Base-by-base conservation (phyloP, 352 stramenopile genomes). In the Globisporangium okanoganense region DNA sequence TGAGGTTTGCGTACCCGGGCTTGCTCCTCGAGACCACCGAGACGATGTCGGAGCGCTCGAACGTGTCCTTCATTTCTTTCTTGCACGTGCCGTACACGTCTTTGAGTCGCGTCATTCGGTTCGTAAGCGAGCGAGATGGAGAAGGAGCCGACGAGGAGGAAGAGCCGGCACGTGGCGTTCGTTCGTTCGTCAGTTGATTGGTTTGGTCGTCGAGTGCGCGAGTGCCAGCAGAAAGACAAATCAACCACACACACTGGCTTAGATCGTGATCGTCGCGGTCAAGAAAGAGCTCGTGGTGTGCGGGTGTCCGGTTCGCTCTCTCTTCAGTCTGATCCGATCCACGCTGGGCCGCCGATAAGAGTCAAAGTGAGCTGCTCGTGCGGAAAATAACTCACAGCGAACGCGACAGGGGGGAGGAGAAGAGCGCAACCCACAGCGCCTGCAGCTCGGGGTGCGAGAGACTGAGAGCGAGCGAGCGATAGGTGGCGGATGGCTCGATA, bases 1-100 rank as follows among this genome's bases (percentile, higher is more conserved):
- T 90, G 49, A 93, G 78, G 58, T 93, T 93, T 5, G 83, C 83
- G 56, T 93, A 93, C 24, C 81, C 83, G 16, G 83, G 79, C 66
- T 90, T 90, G 62, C 76, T 77, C 41, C 80, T 73, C 58, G 71
- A 77, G n/a, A 87, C 77, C 55, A 82, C 80, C 43, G 79, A 72
- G 53, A 92, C 79, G 63, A 89, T 77, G 62, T 90, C 80, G 3
- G 63, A 57, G 59, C 78, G 68, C 29, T 91, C 81, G 64, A 92
- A 88, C 52, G 81, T 87, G 53, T 81, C 70, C 27, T 65, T 85
- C 81, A 93, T 91, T 65, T 92, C 83, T 73, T 90, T 88, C 67
- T 79, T 85, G 68, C 81, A 80, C 53, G 65, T 79, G 65, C 75
- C 80, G 81, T 87, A 88, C 48, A 79, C 83, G 69, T 92, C 79